Evolutionary conservation across 208 protist species (phyloP).

Genomic region (Leishmania gerbilli): DNA sequence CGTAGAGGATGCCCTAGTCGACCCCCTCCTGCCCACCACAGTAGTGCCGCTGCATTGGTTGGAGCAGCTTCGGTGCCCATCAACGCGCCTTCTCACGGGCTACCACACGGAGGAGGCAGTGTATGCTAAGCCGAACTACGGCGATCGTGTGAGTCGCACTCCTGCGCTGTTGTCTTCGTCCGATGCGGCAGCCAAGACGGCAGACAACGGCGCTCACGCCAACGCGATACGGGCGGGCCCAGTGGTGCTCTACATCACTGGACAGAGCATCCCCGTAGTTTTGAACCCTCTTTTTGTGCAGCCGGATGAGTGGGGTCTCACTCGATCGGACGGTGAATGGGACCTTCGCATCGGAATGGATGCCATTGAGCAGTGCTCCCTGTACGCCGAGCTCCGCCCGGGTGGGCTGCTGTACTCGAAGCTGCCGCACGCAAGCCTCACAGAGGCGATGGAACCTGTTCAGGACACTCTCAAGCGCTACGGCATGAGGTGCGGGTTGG

Average conservation of each 20-base stretch:
- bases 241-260: constrained; percentile 86
- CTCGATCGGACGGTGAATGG: constrained; percentile 34
- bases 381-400: constrained; percentile 84
- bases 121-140: constrained; percentile 43
- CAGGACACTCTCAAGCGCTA: constrained; percentile 67
- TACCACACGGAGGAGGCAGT: constrained; percentile 73
- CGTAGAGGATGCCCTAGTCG: constrained; percentile 81
- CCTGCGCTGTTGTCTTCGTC: not conserved
- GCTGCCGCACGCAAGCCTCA: constrained; percentile 53
- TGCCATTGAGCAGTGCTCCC: constrained; percentile 84
- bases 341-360: constrained; percentile 87
- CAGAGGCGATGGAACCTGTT: constrained; percentile 48
- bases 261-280: constrained; percentile 71
- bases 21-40: constrained; percentile 61
- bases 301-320: constrained; percentile 50
- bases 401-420: constrained; percentile 78
- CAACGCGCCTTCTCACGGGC: constrained; percentile 64
- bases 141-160: constrained; percentile 23
- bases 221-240: constrained; percentile 81
- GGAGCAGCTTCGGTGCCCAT: constrained; percentile 79
- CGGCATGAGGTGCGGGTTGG: constrained; percentile 79
- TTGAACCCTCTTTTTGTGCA: constrained; percentile 80
- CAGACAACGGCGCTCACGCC: not conserved
- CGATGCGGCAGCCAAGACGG: not conserved
- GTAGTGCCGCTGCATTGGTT: constrained; percentile 77